Evolutionary conservation across 768 basidiomycete genomes (phyloP), one percentile per base, ranked within the genome.

Genomic region (Sistotremastrum suecicum): DNA sequence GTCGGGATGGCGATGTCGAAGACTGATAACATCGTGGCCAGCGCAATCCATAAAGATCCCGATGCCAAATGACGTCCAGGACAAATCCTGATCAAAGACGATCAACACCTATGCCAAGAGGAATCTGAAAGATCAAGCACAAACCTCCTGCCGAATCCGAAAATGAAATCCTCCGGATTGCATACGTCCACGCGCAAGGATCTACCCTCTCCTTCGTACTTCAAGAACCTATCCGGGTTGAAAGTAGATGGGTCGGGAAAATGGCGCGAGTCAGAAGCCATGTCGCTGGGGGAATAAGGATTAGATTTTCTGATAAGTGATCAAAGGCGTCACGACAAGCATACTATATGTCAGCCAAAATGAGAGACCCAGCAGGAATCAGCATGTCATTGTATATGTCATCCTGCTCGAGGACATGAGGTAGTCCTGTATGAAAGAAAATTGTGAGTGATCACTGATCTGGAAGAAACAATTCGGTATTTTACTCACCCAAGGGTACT

Each of bases 11-110:
- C 58, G 37, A 66, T 63, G 45, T 66, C 53, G 48, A 66, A 34
- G 58, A 56, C 33, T 58, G 65, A 65, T 3, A 68, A 50, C 3
- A 69, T 53, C 10, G 60, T 53, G 5, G 66, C 55, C n/a, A 63
- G 50, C 43, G 63, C 62, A 44, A 63, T 59, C 50, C 62, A 65
- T 11, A 64, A 37, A 0, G 61, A 63, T 43, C 60, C 61, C 38
- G 55, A 54, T 3, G 65, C 66, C 10, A 66, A 57, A 36, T 61
- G 62, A 53, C 61, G 61, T 2, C 62, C 64, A 0, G 60, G 66
- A 46, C 66, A 68, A 12, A 64, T 60, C 41, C 12, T 12, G 37
- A 9, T 9, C 37, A 37, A 37, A 37, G 2, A 12, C 12, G 37
- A 37, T 37, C 37, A 37, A 37, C 20, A 20, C 20, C 20, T 20